Evolutionary conservation across 208 protist genomes (phyloP).

Genomic region (Naegleria gruberi): DNA sequence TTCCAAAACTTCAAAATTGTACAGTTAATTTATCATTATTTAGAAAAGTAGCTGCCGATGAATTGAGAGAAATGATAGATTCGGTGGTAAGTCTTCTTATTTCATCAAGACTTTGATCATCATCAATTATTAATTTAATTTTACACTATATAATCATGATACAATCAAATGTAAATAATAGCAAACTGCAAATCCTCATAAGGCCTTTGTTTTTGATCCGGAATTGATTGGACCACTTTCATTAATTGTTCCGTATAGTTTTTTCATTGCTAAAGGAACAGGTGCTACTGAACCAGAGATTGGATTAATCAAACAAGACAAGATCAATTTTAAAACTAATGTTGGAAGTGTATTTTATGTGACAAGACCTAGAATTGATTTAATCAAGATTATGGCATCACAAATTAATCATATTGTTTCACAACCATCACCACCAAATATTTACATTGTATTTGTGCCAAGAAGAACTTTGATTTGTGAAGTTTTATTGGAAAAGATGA

Average conservation of each 20-base stretch:
- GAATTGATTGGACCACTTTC: not conserved
- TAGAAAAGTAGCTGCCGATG: not conserved
- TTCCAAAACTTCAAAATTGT: conserved; percentile 3
- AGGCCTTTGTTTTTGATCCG: conserved; percentile 10
- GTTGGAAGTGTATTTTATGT: not conserved
- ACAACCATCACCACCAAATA: not conserved
- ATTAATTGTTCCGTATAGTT: not conserved
- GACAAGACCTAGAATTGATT: not conserved
- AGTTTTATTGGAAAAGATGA: not conserved
- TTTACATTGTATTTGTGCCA: conserved; percentile 14
- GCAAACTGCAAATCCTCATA: not conserved
- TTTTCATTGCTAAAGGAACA: not conserved
- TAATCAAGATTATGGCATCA: not conserved
- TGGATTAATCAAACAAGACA: not conserved
- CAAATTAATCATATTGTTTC: not conserved
- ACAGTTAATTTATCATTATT: not conserved
- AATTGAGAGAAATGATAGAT: not conserved
- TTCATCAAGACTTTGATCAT: too few relatives aligned
- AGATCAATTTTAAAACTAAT: not conserved
- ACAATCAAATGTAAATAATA: not conserved
- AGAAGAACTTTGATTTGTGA: conserved; percentile 20
- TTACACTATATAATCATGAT: too few relatives aligned
- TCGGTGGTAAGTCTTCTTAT: not conserved
- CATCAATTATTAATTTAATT: too few relatives aligned
- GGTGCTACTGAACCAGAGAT: not conserved